Conservation (phyloP, 75 land plant genomes). For the Sequoiadendron giganteum region DNA sequence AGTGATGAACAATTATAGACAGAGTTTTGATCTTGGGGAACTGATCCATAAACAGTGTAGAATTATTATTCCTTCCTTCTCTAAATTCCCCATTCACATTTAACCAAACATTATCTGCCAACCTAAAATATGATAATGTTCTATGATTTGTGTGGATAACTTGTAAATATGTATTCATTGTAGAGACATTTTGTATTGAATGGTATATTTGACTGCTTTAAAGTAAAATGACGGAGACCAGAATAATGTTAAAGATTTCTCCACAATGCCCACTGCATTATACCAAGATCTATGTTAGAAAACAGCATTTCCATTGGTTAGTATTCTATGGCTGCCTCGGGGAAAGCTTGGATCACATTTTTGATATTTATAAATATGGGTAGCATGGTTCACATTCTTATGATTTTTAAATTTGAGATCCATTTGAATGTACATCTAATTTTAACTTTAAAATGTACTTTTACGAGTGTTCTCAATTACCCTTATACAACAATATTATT, state of each 20-base stretch:
- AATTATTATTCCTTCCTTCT: neutral
- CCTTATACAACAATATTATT: neutral
- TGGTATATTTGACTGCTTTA: neutral
- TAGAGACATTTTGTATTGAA: neutral
- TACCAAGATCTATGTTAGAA: neutral
- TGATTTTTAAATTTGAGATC: neutral
- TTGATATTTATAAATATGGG: neutral
- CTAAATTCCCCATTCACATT: neutral
- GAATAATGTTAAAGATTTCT: no score
- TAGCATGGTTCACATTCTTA: neutral
- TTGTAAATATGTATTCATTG: neutral
- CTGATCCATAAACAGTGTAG: no score
- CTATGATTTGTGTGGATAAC: no score
- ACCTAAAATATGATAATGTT: neutral
- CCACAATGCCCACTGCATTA: neutral
- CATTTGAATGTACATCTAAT: neutral
- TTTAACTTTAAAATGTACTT: neutral
- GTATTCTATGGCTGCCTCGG: neutral
- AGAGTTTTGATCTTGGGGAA: no score
- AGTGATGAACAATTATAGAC: no score
- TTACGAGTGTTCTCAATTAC: neutral
- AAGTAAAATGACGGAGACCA: neutral
- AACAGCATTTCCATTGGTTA: neutral
- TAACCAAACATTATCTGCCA: neutral
- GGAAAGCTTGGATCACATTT: neutral